Evolutionary conservation across 805 yeast species (phyloP).

Genomic region (Yarrowia hollandica): DNA sequence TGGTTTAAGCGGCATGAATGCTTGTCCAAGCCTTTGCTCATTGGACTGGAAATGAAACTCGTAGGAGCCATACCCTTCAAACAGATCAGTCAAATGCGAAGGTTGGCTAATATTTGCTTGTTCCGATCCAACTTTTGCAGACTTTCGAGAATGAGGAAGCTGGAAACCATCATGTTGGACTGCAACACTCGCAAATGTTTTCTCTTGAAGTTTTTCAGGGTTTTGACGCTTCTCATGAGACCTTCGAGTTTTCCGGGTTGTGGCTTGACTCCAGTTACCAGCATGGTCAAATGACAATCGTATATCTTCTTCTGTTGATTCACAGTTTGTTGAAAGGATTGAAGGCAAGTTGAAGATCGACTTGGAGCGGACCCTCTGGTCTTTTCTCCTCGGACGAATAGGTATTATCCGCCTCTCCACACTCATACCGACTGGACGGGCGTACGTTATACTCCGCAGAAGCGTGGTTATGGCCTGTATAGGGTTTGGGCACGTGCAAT

Average conservation of each 20-base stretch:
- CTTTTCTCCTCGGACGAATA: not conserved
- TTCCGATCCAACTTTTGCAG: not conserved
- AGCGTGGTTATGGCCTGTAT: no score
- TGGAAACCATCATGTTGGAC: not conserved
- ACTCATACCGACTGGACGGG: not conserved
- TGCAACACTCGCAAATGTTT: not conserved
- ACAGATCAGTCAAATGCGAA: not conserved
- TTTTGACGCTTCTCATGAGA: not conserved
- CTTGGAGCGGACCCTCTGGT: not conserved
- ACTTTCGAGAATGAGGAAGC: not conserved
- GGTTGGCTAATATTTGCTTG: not conserved
- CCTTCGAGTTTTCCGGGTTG: not conserved
- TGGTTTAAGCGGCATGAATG: not conserved
- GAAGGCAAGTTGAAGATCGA: not conserved
- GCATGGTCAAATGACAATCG: slow-evolving; percentile 1
- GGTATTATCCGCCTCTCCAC: slow-evolving; percentile 18
- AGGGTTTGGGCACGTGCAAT: slow-evolving; percentile 16
- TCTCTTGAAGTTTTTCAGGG: not conserved
- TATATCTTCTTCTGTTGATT: not conserved
- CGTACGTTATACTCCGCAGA: no score
- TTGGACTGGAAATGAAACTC: not conserved
- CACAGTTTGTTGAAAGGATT: not conserved
- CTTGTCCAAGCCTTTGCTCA: not conserved
- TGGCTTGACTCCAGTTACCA: not conserved
- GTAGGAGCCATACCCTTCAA: not conserved